A percentile compares a stretch with the other conserved stretches of the same genome.
Evolutionary conservation across 768 basidiomycete genomes (phyloP).

Genomic region (Boletus coccyginus): DNA sequence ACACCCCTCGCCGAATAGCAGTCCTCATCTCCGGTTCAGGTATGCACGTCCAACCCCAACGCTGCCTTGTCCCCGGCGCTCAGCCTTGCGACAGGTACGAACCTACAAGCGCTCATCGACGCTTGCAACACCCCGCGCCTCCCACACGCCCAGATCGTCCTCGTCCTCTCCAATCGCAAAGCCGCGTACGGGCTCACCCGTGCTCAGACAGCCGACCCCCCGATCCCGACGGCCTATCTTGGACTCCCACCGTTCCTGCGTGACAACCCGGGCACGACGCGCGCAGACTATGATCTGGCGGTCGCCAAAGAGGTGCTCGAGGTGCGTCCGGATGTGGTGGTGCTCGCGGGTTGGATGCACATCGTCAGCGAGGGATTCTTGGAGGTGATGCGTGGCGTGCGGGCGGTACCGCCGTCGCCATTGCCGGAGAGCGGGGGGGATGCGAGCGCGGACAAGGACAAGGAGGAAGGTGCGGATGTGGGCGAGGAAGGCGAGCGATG

Average conservation of each 20-base stretch:
- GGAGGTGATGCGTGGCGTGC: conserved; percentile 49
- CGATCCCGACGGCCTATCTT: conserved; percentile 80
- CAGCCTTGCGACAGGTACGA: conserved; percentile 60
- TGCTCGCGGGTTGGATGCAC: conserved; percentile 99
- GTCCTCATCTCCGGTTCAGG: conserved; percentile 66
- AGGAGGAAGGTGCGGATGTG: conserved; percentile 4
- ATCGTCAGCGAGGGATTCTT: conserved; percentile 84
- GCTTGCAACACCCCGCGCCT: conserved; percentile 74
- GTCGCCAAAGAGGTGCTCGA: conserved; percentile 66
- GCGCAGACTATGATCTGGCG: conserved; percentile 83
- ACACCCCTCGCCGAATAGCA: conserved; percentile 14
- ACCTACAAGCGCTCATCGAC: conserved; percentile 95
- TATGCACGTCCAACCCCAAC: conserved; percentile 16
- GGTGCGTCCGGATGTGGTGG: conserved; percentile 76
- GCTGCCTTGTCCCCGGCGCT: background rate
- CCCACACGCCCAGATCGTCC: conserved; percentile 64
- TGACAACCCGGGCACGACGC: conserved; percentile 63
- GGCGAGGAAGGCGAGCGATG: conserved; percentile 32
- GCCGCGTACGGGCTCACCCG: conserved; percentile 85
- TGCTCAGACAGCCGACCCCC: conserved; percentile 65
- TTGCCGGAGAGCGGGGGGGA: background rate
- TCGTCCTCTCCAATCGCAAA: conserved; percentile 91
- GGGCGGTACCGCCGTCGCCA: conserved; percentile 21
- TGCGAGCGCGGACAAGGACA: background rate
- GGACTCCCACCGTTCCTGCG: conserved; percentile 84